Evolutionary conservation across 106 monocot genomes (phyloP).

Genomic region (Apostasia shenzhenica): DNA sequence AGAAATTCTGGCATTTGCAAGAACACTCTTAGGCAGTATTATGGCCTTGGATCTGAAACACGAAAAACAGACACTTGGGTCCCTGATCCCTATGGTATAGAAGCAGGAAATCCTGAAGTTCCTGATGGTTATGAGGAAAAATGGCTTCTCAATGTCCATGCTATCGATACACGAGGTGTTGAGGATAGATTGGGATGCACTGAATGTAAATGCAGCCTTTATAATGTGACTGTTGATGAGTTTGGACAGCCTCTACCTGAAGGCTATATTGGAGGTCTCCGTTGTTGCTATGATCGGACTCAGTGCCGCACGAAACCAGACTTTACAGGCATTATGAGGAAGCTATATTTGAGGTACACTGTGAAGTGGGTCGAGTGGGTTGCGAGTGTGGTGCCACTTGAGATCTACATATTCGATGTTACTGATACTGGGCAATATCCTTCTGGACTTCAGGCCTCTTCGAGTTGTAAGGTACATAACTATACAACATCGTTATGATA

Average conservation of each 20-base stretch:
- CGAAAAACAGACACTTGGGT: conserved; percentile 58
- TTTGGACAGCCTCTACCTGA: conserved; percentile 16
- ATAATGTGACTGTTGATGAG: conserved; percentile 54
- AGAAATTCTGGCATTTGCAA: conserved; percentile 55
- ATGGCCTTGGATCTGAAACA: conserved; percentile 81
- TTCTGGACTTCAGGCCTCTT: neutral
- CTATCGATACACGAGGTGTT: conserved; percentile 73
- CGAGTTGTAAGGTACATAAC: conserved; percentile 44
- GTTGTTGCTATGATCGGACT: conserved; percentile 68
- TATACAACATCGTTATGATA: neutral
- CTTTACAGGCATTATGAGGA: conserved; percentile 16
- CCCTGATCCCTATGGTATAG: conserved; percentile 76
- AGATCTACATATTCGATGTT: conserved; percentile 78
- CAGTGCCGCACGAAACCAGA: conserved; percentile 42
- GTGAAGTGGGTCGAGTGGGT: conserved; percentile 69
- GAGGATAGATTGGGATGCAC: conserved; percentile 59
- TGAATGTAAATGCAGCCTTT: conserved; percentile 71
- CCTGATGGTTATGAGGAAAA: conserved; percentile 62
- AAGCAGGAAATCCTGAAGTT: conserved; percentile 45
- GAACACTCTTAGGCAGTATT: conserved; percentile 45
- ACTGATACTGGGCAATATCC: conserved; percentile 21
- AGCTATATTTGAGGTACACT: conserved; percentile 58
- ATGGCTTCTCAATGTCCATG: conserved; percentile 83
- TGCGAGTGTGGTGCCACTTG: conserved; percentile 49
- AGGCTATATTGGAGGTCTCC: conserved; percentile 62